Percentiles rank a stretch among this genome's conserved stretches.
Conservation (phyloP, 805 yeast species). For the Nakazawaea anatomiae region DNA sequence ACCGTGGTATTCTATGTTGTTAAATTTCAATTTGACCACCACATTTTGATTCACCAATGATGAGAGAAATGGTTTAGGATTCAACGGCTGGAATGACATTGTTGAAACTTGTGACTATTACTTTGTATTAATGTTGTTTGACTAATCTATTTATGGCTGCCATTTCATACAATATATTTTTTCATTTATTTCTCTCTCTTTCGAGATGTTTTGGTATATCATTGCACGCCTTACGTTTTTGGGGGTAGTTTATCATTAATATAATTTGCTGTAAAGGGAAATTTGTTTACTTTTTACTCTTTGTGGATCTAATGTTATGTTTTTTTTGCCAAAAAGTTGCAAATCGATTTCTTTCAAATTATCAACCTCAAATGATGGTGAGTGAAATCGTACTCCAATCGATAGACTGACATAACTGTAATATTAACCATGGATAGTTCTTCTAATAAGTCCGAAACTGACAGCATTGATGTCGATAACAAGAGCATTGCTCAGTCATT, state of each 20-base stretch:
- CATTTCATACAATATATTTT: neutral
- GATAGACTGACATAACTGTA: too few species aligned
- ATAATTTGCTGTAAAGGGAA: neutral
- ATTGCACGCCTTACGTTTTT: neutral
- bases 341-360: too few species aligned
- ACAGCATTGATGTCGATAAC: neutral
- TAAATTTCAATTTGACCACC: constrained; percentile 83
- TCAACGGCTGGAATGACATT: constrained; percentile 55
- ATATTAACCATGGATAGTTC: too few species aligned
- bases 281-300: constrained; percentile 1
- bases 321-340: too few species aligned
- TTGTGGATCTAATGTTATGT: neutral
- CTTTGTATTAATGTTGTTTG: too few species aligned
- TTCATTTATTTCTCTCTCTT: neutral
- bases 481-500: constrained; percentile 2
- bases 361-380: too few species aligned
- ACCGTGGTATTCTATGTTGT: constrained; percentile 83
- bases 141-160: neutral
- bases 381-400: too few species aligned
- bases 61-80: constrained; percentile 87
- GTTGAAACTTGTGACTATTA: too few species aligned
- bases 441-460: neutral
- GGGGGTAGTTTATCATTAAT: neutral
- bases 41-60: constrained; percentile 68
- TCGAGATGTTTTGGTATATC: neutral